Percentiles rank a stretch among this genome's conserved stretches.
Conservation (phyloP, 2,329 filamentous ascomycete species). For the Arthroderma sp. region DNA sequence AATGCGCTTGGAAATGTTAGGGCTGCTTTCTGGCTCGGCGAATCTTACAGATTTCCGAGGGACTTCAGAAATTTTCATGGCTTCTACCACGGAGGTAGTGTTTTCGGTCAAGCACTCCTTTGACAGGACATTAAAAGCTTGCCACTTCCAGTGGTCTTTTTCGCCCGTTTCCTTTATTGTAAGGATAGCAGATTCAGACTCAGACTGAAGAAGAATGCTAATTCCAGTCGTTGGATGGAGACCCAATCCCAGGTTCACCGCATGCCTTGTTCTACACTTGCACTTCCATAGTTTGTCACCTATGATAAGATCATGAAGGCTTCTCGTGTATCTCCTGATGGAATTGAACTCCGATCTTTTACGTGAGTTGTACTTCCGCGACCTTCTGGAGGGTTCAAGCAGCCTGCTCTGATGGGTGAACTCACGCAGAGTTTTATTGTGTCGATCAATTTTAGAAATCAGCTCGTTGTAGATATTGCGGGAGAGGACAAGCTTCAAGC, state of each 20-base stretch:
- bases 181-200: too few relatives aligned
- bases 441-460: constrained; percentile 10
- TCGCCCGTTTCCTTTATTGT: background rate
- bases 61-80: background rate
- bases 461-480: constrained; percentile 9
- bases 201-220: too few relatives aligned
- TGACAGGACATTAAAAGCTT: background rate
- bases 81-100: background rate
- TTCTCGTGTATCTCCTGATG: background rate
- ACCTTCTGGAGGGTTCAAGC: constrained; percentile 3
- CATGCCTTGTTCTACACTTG: background rate
- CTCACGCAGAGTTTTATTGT: constrained; percentile 10
- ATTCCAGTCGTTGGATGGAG: background rate
- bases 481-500: constrained; percentile 37
- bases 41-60: too few relatives aligned
- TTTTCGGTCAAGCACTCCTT: background rate
- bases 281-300: background rate
- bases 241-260: background rate
- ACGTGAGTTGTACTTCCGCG: background rate
- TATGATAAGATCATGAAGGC: background rate
- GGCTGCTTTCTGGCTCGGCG: too few relatives aligned
- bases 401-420: constrained; percentile 7
- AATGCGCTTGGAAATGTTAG: too few relatives aligned
- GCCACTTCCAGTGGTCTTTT: background rate
- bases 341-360: too few relatives aligned